phyloP scores from a whole-genome alignment of 1,284 basidiomycete genomes.

The Ceratobasidium sp. region DNA sequence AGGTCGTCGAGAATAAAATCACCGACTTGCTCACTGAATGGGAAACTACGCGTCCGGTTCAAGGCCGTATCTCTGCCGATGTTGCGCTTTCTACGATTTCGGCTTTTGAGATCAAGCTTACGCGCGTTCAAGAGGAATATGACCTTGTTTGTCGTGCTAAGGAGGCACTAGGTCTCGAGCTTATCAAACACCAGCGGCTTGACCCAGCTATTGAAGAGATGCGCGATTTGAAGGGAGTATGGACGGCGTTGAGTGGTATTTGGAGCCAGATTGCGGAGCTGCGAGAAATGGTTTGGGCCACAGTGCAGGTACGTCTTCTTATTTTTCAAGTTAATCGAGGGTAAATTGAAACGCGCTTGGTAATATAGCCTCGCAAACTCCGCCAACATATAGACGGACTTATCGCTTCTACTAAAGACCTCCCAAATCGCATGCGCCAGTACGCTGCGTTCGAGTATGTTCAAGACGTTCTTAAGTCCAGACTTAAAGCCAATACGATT shows the following conservation, averaged over 20 bases:
- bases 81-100: constrained; percentile 96
- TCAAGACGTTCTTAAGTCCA: constrained; percentile 87
- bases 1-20: constrained; percentile 95
- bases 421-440: constrained; percentile 99
- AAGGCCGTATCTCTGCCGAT: constrained; percentile 95
- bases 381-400: constrained; percentile 94
- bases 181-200: constrained; percentile 90
- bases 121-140: constrained; percentile 91
- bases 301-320: constrained; percentile 68
- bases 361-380: constrained; percentile 86
- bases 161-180: constrained; percentile 95
- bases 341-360: neutral
- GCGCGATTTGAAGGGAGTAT: constrained; percentile 96
- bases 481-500: constrained; percentile 91
- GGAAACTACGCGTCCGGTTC: constrained; percentile 96
- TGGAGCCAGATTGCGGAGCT: constrained; percentile 95
- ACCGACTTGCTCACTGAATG: constrained; percentile 92
- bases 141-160: constrained; percentile 95
- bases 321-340: neutral
- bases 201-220: constrained; percentile 96
- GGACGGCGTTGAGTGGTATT: constrained; percentile 97
- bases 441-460: constrained; percentile 99
- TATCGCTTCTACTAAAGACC: constrained; percentile 92
- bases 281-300: constrained; percentile 91
- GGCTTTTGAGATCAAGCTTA: constrained; percentile 92